A percentile compares a stretch with the other conserved stretches of the same genome.
These are phyloP conservation scores for Myotisia sp. DNA, from an alignment of 2,329 filamentous ascomycete species.

Conservation along the genomic window DNA sequence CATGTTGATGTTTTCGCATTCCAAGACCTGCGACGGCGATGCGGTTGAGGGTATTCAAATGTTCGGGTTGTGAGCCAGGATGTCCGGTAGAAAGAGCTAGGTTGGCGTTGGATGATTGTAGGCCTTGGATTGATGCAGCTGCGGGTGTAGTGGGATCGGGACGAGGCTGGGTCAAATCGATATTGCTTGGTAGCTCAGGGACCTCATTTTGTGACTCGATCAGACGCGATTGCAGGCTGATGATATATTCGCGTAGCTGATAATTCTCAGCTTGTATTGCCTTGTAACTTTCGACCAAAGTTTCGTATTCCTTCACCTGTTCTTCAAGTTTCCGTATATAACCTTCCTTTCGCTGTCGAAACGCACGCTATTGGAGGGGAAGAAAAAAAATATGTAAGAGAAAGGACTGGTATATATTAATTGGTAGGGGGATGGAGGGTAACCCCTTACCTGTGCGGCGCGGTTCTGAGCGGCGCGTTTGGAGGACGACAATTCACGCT, in stretches of 20 bases:
- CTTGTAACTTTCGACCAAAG: constrained; percentile 65
- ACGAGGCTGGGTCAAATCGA: constrained; percentile 51
- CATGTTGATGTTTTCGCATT: constrained; percentile 30
- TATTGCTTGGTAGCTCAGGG: constrained; percentile 66
- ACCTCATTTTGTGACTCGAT: constrained; percentile 72
- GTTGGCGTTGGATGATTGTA: constrained; percentile 9
- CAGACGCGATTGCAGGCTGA: constrained; percentile 73
- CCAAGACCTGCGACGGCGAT: constrained; percentile 31
- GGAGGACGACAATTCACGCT: constrained; percentile 83
- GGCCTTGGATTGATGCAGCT: constrained; percentile 5
- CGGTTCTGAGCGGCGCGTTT: constrained; percentile 95
- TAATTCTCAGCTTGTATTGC: constrained; percentile 79
- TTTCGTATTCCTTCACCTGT: constrained; percentile 67
- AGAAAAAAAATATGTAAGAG: constrained; percentile 5
- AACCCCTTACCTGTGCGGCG: constrained; percentile 69
- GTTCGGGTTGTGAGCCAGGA: constrained; percentile 17
- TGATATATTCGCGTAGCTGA: constrained; percentile 78
- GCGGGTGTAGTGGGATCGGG: constrained; percentile 20
- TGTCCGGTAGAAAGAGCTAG: constrained; percentile 8
- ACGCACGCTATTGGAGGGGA: constrained; percentile 93
- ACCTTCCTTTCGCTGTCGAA: constrained; percentile 91
- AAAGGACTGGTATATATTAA: constrained; percentile 29
- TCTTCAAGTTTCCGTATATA: constrained; percentile 97
- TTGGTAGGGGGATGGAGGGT: constrained; percentile 2
- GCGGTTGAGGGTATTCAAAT: constrained; percentile 30